Evolutionary conservation across 1,139 yeast species (phyloP).

Genomic region (Blastobotrys aristatus): DNA sequence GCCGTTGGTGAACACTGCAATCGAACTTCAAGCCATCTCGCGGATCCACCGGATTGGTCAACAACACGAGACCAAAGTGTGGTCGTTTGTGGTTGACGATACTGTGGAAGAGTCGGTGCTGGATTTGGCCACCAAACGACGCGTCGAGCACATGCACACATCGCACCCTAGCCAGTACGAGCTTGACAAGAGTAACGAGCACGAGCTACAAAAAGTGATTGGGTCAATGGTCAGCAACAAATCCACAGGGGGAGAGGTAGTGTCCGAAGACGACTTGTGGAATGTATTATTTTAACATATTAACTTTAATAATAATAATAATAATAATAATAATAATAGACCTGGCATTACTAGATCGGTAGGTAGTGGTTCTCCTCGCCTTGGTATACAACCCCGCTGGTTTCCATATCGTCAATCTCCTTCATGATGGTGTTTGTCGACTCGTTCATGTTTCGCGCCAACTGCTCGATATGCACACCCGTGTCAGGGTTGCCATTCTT

Average conservation of each 20-base stretch:
- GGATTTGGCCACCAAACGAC: conserved; percentile 30
- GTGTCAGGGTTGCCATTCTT: conserved; percentile 7
- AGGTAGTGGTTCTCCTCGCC: conserved; percentile 18
- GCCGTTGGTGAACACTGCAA: conserved; percentile 81
- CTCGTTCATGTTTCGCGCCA: conserved; percentile 18
- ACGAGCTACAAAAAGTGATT: conserved; percentile 11
- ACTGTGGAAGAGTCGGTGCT: conserved; percentile 90
- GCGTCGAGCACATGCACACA: conserved; percentile 19
- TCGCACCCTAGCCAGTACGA: conserved; percentile 2
- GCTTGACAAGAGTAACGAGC: conserved; percentile 7
- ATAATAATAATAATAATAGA: not conserved
- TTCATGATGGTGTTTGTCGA: conserved; percentile 12
- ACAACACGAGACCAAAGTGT: conserved; percentile 68
- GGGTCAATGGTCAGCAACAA: conserved; percentile 28
- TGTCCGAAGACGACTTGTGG: conserved; percentile 20
- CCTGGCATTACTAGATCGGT: conserved; percentile 6
- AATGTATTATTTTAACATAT: conserved; percentile 19
- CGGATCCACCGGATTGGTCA: conserved; percentile 94
- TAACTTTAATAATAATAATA: not conserved
- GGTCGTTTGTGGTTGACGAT: conserved; percentile 81
- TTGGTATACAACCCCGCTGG: conserved; percentile 20
- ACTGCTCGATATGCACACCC: conserved; percentile 20
- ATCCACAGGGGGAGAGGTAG: conserved; percentile 29
- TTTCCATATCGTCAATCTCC: conserved; percentile 17
- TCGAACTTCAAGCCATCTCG: conserved; percentile 87